These are phyloP conservation scores for Pilobolus umbonatus DNA, from an alignment of 192 early-diverging fungal genomes.

Conservation along the genomic window DNA sequence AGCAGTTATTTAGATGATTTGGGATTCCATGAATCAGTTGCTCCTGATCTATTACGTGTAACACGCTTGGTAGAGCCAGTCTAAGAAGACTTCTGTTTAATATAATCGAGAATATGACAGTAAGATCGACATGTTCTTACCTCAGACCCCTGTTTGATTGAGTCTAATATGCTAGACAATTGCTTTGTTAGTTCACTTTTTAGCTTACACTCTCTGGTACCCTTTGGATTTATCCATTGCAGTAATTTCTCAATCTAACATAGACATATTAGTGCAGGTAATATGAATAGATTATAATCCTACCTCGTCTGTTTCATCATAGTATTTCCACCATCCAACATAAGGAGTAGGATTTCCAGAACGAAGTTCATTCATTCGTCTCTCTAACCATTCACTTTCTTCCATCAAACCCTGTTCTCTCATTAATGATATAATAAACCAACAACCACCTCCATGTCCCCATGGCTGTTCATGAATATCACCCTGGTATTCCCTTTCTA, in stretches of 20 bases:
- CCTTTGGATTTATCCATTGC: conserved; percentile 70
- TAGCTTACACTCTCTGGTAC: conserved; percentile 66
- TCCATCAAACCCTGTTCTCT: conserved; percentile 25
- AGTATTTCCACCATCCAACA: conserved; percentile 21
- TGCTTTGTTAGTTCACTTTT: conserved; percentile 25
- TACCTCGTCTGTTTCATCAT: conserved; percentile 22
- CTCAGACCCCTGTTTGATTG: conserved; percentile 16
- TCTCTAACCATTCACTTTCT: conserved; percentile 31
- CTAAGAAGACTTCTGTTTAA: no score
- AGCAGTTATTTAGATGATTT: no score
- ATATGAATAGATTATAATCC: not conserved
- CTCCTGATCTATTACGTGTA: no score
- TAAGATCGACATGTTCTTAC: no score
- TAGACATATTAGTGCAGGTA: not conserved
- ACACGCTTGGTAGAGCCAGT: no score
- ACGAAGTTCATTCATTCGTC: conserved; percentile 6
- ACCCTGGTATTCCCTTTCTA: conserved; percentile 22
- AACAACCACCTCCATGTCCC: conserved; percentile 24
- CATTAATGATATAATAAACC: conserved; percentile 17
- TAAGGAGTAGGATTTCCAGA: not conserved
- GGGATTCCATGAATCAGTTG: no score
- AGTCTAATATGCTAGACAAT: conserved; percentile 14
- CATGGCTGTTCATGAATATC: conserved; percentile 11
- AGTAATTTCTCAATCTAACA: conserved; percentile 62
- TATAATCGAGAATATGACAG: no score